These are phyloP conservation scores for Suillus clintonianus DNA, from an alignment of 768 basidiomycete species.

Conservation along the genomic window DNA sequence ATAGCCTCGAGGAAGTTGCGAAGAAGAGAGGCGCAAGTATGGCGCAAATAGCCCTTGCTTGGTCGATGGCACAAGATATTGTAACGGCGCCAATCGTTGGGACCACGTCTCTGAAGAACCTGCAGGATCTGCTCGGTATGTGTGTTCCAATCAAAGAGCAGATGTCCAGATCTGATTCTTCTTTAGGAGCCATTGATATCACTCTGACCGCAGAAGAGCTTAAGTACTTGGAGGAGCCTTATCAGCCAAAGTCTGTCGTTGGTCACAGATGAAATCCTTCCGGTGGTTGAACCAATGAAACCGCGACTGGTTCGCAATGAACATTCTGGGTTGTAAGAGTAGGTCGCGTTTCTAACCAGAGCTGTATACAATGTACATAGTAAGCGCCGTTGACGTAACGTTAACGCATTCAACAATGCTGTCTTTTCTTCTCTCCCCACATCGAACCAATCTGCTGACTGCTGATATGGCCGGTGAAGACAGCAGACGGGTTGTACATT, in stretches of 20 bases:
- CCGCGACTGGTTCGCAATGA: not conserved
- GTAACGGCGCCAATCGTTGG: conserved; percentile 64
- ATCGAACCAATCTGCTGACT: no score
- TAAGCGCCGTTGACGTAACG: not conserved
- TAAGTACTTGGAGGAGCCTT: conserved; percentile 55
- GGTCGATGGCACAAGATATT: conserved; percentile 47
- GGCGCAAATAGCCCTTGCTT: conserved; percentile 59
- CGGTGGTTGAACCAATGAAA: not conserved
- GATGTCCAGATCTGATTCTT: not conserved
- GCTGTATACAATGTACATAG: not conserved
- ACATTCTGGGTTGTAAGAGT: not conserved
- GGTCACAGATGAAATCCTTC: conserved; percentile 41
- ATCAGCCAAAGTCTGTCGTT: conserved; percentile 44
- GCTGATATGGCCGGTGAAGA: no score
- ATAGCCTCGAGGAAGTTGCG: conserved; percentile 56
- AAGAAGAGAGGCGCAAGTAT: conserved; percentile 52
- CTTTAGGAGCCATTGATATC: conserved; percentile 44
- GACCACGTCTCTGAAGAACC: conserved; percentile 49
- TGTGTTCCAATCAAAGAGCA: not conserved
- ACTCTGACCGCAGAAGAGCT: conserved; percentile 57
- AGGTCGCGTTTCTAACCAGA: no score
- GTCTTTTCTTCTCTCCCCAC: not conserved
- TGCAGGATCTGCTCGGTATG: conserved; percentile 52
- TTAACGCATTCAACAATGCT: not conserved
- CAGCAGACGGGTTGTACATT: no score